Evolutionary conservation across 805 yeast genomes (phyloP), one percentile per base, ranked within the genome.

Genomic region (Hanseniaspora nectarophila): DNA sequence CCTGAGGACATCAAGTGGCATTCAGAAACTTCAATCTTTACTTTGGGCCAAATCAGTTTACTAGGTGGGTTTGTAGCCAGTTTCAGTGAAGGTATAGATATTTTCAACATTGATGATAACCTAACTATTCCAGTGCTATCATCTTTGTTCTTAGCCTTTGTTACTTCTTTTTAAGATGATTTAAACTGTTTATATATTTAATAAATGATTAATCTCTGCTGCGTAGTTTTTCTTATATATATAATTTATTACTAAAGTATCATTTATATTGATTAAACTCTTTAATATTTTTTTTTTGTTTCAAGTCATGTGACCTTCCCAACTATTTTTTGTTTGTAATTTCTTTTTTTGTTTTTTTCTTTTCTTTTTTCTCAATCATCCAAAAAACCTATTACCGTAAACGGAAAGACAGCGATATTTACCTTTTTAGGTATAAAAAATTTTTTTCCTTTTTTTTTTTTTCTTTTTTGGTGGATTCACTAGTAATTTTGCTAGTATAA

Each of bases 51-150:
- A 1, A 71, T 81, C 54, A 76, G 89, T 2, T 51, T 82, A 21
- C 61, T 81, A 28, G 75, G 82, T 58, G 98, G 97, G 0, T 60
- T 87, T 18, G 77, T 87, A 40, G 96, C 95, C 9, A 81, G 97
- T 6, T 67, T 84, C 15, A 80, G 95, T 43, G 98, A 92, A 71
- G 86, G 88, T 29, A 76, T 89, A 45, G 87, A 84, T 58, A 54
- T 89, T 15, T 79, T 74, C 54, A 79, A 77, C 39, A 69, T 89
- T 67, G 98, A 92, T 66, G 98, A 92, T 64, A 92, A 92, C 66
- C 77, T 92, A 60, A 89, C 97, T 44, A 90, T 92, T 55, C 98
- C 98, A 6, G 86, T 86, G 1, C 67, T 90, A 40, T 82, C 95
- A 20, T 82, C 95, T 6, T 61, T 74, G 4, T 78, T 83, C 58